Evolutionary conservation across 495 filamentous ascomycete genomes (phyloP).

Genomic region (Hyaloscypha hepaticicola): DNA sequence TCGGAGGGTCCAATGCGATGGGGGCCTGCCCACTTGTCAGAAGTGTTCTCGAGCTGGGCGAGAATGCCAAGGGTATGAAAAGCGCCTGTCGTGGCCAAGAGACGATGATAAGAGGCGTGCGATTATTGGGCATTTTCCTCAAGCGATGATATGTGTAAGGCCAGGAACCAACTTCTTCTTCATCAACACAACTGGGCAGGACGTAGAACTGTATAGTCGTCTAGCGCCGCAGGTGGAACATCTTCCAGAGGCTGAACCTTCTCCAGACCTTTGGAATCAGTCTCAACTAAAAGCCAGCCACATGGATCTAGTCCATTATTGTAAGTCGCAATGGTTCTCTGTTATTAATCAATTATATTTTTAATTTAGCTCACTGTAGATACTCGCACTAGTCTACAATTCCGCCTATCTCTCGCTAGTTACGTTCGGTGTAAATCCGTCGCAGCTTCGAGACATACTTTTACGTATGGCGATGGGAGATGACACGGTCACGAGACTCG

Average conservation of each 20-base stretch:
- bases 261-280: constrained; percentile 14
- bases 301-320: constrained; percentile 28
- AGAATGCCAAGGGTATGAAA: constrained; percentile 30
- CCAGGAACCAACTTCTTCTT: constrained; percentile 20
- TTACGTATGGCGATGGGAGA: constrained; percentile 29
- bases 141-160: neutral
- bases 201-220: constrained; percentile 32
- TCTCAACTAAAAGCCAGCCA: constrained; percentile 13
- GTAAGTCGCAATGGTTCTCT: constrained; percentile 17
- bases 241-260: neutral
- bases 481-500: constrained; percentile 27
- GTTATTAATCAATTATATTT: constrained; percentile 4
- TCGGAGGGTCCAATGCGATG: constrained; percentile 31
- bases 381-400: constrained; percentile 23
- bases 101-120: constrained; percentile 32
- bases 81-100: constrained; percentile 37
- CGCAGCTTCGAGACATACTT: constrained; percentile 31
- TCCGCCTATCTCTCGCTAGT: constrained; percentile 32
- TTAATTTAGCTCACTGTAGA: constrained; percentile 15
- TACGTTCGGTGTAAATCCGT: constrained; percentile 28
- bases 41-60: constrained; percentile 26
- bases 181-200: constrained; percentile 28
- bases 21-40: constrained; percentile 24
- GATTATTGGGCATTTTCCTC: constrained; percentile 23
- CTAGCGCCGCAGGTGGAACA: constrained; percentile 6